A percentile compares a stretch with the other conserved stretches of the same genome.
phyloP scores from a whole-genome alignment of 176 grass and related monocot species.

The Carex parvula region DNA sequence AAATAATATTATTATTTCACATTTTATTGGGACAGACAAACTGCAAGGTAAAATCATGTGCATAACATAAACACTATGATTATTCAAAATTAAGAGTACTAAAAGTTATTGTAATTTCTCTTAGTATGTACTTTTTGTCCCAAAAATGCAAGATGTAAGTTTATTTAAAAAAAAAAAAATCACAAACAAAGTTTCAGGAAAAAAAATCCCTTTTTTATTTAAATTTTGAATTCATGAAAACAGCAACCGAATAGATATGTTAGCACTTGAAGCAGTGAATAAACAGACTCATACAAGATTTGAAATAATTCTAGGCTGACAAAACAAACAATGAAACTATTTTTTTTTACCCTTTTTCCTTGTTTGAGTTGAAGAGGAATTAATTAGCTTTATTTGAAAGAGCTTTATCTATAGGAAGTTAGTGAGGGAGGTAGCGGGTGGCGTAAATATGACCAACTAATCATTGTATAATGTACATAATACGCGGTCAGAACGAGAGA shows the following conservation, averaged over 20 bases:
- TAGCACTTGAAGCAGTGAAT: neutral
- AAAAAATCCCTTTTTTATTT: neutral
- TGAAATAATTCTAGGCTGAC: neutral
- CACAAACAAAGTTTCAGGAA: too few relatives aligned
- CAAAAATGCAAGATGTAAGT: neutral
- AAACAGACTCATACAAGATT: neutral
- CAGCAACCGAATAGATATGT: neutral
- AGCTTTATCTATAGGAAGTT: neutral
- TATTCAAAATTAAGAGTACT: neutral
- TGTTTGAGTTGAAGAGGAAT: neutral
- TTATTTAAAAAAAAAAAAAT: too few relatives aligned
- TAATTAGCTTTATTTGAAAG: slow-evolving; percentile 8
- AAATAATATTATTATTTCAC: neutral
- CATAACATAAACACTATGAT: neutral
- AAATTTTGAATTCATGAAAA: neutral
- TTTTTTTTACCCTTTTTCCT: neutral
- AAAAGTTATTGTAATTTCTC: neutral
- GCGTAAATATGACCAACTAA: neutral
- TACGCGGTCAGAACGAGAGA: neutral
- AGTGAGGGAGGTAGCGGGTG: neutral
- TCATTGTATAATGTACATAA: neutral
- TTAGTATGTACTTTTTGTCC: neutral
- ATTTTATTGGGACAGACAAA: neutral
- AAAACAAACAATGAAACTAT: neutral
- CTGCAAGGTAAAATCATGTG: neutral